Evolutionary conservation across 2,329 filamentous ascomycete species (phyloP).

Genomic region (Phyllosticta capitalensis): DNA sequence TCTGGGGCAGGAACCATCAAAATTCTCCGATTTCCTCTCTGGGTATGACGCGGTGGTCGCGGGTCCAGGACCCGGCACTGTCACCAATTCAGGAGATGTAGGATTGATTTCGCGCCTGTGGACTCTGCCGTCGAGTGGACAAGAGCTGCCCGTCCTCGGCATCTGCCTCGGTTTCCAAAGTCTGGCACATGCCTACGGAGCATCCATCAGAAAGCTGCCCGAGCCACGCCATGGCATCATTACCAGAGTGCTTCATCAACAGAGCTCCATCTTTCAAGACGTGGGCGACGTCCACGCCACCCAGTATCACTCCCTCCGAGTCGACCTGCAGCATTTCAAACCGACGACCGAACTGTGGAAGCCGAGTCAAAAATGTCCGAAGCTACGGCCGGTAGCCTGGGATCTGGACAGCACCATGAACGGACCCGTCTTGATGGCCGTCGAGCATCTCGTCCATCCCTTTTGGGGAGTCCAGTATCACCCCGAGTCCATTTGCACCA

Average conservation of each 20-base stretch:
- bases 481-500: slow-evolving; percentile 80
- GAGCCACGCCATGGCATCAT: slow-evolving; percentile 78
- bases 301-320: slow-evolving; percentile 61
- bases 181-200: slow-evolving; percentile 59
- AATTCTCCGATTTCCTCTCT: slow-evolving; percentile 38
- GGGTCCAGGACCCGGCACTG: slow-evolving; percentile 82
- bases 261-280: slow-evolving; percentile 55
- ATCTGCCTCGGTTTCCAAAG: slow-evolving; percentile 89
- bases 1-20: slow-evolving; percentile 17
- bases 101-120: slow-evolving; percentile 74
- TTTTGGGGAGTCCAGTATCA: slow-evolving; percentile 89
- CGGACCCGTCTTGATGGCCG: slow-evolving; percentile 64
- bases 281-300: slow-evolving; percentile 58
- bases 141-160: slow-evolving; percentile 68
- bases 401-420: slow-evolving; percentile 38
- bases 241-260: slow-evolving; percentile 51
- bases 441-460: slow-evolving; percentile 57
- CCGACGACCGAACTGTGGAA: slow-evolving; percentile 26
- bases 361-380: slow-evolving; percentile 18
- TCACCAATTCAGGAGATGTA: slow-evolving; percentile 61
- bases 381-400: slow-evolving; percentile 40
- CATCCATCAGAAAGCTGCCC: slow-evolving; percentile 54
- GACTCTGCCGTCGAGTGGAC: slow-evolving; percentile 46
- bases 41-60: slow-evolving; percentile 78
- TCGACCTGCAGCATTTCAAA: slow-evolving; percentile 33